Base-by-base conservation (phyloP, 1,284 basidiomycete species). In the Leccinum subrobustum region DNA sequence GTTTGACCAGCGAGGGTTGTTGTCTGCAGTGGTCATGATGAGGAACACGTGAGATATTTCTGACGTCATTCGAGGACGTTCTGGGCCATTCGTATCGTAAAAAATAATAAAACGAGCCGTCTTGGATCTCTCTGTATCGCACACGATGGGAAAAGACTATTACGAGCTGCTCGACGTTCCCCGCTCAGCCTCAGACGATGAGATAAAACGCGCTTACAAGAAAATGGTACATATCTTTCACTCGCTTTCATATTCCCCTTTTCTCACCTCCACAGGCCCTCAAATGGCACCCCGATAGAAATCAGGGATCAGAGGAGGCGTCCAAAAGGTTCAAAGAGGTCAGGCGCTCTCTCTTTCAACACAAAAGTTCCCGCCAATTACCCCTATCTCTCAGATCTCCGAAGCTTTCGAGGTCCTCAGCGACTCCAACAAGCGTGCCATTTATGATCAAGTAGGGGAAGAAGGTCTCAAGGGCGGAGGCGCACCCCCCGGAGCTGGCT, bases 341-440 rank as follows among this genome's bases (percentile, higher is more conserved):
- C 50, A 61, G 81, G 68, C 2, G 3, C 20, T 25, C 48, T 11
- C 0, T 9, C 8, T 20, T n/a, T 6, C 11, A 51, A n/a, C 27
- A 12, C 7, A 3, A 14, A 14, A 5, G 3, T 12, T 2, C 12
- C 8, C 16, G 6, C n/a, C 37, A 12, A 3, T 7, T 55, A 61
- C 35, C 59, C 42, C 3, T 42, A 33, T 42, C 6, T 18, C 29
- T n/a, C 25, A 93, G 91, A 85, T 97, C 61, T 93, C 93, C 25
- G 96, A 99, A 80, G 96, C 96, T 0, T 98, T 96, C 70, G 96
- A 99, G 75, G 96, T 98, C 53, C 85, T 98, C 57, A 93, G 86
- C 57, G 96, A 98, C 77, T 89, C 91, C 78, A 85, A 98, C 75
- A 99, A 98, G 77, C 89, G 94, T 53, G 81, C 93, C 0, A 77